Evolutionary conservation across 352 stramenopile genomes (phyloP).

Genomic region (Phytopythium chamaehyphon): DNA sequence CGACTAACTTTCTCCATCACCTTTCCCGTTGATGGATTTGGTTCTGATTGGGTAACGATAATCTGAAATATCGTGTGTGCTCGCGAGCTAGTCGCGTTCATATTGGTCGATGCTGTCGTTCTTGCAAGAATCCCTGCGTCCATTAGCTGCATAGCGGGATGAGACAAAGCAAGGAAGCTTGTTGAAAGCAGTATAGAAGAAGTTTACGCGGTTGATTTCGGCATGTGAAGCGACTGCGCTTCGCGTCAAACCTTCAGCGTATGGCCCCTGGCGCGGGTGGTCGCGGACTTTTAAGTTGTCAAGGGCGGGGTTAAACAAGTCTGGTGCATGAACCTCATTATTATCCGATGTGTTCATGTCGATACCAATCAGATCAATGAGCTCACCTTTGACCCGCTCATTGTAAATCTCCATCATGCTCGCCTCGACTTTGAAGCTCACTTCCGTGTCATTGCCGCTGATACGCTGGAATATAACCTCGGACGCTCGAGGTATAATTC

Average conservation of each 20-base stretch:
- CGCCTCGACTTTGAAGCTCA: conserved; percentile 84
- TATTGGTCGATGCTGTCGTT: conserved; percentile 83
- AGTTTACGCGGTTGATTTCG: conserved; percentile 65
- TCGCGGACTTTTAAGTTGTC: conserved; percentile 89
- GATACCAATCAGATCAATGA: neutral
- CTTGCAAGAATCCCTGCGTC: conserved; percentile 76
- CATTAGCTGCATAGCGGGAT: conserved; percentile 51
- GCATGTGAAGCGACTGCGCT: conserved; percentile 78
- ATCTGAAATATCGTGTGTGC: conserved; percentile 86
- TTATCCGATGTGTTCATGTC: neutral
- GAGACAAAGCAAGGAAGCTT: neutral
- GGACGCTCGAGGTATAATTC: conserved; percentile 80
- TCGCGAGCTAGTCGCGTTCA: conserved; percentile 83
- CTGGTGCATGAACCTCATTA: conserved; percentile 17
- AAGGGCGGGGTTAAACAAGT: conserved; percentile 80
- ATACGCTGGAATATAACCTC: conserved; percentile 86
- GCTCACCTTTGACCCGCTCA: conserved; percentile 75
- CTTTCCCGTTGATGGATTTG: conserved; percentile 69
- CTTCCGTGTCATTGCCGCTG: conserved; percentile 26
- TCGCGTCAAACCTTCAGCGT: conserved; percentile 75
- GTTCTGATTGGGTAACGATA: conserved; percentile 73
- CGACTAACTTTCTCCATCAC: conserved; percentile 80
- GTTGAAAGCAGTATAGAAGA: neutral
- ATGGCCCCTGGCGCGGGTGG: conserved; percentile 80
- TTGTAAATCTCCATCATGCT: conserved; percentile 92